Evolutionary conservation across 148 eudicot species (phyloP), one percentile per base, ranked within the genome.

Genomic region (Cornus controversa): DNA sequence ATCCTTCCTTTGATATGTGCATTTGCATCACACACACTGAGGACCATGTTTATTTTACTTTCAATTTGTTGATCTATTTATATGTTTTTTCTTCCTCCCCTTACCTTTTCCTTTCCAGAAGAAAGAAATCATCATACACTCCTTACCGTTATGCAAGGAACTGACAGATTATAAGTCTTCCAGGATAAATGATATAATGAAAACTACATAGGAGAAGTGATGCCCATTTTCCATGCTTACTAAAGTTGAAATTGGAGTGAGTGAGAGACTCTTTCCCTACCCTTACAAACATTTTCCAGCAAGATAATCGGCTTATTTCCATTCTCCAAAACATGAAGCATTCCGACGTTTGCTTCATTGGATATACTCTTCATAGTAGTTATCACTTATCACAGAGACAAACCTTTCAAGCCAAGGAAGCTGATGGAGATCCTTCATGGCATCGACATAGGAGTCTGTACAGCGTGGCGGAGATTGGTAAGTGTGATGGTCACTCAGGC

Each of bases 361-460:
- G 69, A 80, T 84, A 76, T 88, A 90, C 60, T 93, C 93, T 2
- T 93, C 94, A 70, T 87, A 90, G 79, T 91, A 91, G 77, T 86
- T 86, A 77, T 93, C 94, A 65, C 92, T 90, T 66, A 93, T 93
- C 53, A 91, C 96, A 1, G 96, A 93, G 34, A 93, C 98, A 67
- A 93, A 93, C 80, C 98, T 87, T 80, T 93, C 98, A 10, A 93
- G 92, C 98, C 96, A 93, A 73, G 98, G 98, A 74, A 93, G 96
- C 86, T 93, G 98, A 84, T 86, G 92, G 78, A 93, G 87, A 80
- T 93, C 98, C 81, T 93, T 93, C 96, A 93, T 88, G 68, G 95
- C 77, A 83, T 93, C 98, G 1, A 79, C 82, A 37, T 90, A 91
- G 16, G 96, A 87, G 65, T 93, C 96, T 67, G 94, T 84, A 84